Evolutionary conservation across 345 rosid species (phyloP).

Genomic region (Bretschneidera sinensis): DNA sequence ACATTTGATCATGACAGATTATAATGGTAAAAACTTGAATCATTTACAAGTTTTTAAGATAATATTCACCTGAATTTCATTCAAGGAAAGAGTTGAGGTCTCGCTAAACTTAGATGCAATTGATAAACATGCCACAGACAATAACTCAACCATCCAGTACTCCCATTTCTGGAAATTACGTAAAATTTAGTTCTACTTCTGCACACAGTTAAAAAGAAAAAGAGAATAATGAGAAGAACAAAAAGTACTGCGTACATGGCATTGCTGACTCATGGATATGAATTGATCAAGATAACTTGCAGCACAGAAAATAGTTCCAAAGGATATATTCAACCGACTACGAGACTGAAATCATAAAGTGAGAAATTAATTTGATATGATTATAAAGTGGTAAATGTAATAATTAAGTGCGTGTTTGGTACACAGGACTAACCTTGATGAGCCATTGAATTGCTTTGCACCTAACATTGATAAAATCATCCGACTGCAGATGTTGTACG

Average conservation of each 20-base stretch:
- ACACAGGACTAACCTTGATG: constrained; percentile 23
- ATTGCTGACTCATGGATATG: constrained; percentile 35
- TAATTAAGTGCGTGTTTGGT: background rate
- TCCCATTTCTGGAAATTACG: constrained; percentile 54
- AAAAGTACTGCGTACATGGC: constrained; percentile 36
- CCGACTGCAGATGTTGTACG: constrained; percentile 20
- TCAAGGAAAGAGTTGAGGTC: constrained; percentile 33
- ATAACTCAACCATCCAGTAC: constrained; percentile 64
- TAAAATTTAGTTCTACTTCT: background rate
- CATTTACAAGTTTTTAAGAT: no score
- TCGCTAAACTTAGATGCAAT: constrained; percentile 66
- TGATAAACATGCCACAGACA: constrained; percentile 56
- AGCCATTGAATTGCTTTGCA: constrained; percentile 38
- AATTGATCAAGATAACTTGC: constrained; percentile 59
- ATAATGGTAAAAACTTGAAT: no score
- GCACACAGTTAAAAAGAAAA: background rate
- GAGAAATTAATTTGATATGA: background rate
- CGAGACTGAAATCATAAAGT: constrained; percentile 30
- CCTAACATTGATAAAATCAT: constrained; percentile 22
- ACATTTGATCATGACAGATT: no score
- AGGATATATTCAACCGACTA: constrained; percentile 38
- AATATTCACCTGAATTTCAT: constrained; percentile 55
- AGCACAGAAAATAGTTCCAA: constrained; percentile 43
- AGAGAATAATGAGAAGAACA: background rate
- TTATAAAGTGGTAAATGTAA: background rate